Evolutionary conservation across 2,329 filamentous ascomycete species (phyloP).

Genomic region (Trichophyton schoenleinii): DNA sequence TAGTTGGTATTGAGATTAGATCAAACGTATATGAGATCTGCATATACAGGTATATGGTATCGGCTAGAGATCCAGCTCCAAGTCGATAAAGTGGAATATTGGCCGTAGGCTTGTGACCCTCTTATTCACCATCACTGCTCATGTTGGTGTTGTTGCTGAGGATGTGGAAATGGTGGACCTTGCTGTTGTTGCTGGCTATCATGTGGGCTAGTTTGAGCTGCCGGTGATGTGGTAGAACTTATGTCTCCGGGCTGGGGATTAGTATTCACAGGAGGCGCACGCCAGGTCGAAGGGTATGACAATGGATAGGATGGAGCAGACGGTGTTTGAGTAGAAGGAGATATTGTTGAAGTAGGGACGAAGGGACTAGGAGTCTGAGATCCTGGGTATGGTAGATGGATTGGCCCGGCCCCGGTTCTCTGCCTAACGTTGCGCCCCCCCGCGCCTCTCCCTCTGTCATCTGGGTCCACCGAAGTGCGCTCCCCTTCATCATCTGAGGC

Average conservation of each 20-base stretch:
- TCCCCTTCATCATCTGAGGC: slow-evolving; percentile 7
- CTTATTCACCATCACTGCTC: neutral
- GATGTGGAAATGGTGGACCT: neutral
- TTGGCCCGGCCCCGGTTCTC: slow-evolving; percentile 7
- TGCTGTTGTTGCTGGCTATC: neutral
- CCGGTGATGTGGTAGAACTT: neutral
- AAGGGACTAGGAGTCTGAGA: neutral
- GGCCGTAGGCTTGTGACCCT: neutral
- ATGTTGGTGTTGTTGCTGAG: neutral
- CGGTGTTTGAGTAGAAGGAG: neutral
- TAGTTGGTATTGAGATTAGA: neutral
- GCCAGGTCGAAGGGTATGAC: neutral
- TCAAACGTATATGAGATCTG: neutral
- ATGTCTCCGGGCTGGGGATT: neutral
- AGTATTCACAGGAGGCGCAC: neutral
- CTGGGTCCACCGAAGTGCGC: neutral
- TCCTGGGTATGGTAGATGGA: neutral
- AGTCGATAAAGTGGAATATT: neutral
- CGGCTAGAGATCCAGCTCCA: slow-evolving; percentile 2
- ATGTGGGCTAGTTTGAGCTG: neutral
- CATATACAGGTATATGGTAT: neutral
- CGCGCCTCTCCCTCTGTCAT: neutral
- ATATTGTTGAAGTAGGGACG: neutral
- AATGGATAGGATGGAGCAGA: neutral
- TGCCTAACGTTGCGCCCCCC: slow-evolving; percentile 10